Evolutionary conservation across 441 rosid species (phyloP), one percentile per base, ranked within the genome.

Genomic region (Gossypium schwendimanii): DNA sequence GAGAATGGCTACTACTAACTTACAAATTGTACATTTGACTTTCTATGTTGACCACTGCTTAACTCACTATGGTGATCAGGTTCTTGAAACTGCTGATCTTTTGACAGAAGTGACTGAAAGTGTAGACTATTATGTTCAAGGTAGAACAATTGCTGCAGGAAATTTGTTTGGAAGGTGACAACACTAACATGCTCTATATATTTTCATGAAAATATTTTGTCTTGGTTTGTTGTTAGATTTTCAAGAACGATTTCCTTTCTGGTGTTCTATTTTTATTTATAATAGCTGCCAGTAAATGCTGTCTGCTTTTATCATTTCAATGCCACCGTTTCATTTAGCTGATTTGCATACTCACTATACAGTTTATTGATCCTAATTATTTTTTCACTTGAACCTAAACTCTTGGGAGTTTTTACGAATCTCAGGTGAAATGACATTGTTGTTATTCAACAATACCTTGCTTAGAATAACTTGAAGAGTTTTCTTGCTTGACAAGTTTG

Each of bases 51-150:
- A 55, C 31, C 39, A 17, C 4, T 67, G 60, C 55, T 10, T 14
- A 33, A 41, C 66, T 76, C 54, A 47, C 58, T n/a, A 18, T 69
- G 52, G 50, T 75, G 71, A 68, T 33, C 86, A 96, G 99, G 97
- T 96, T 52, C 98, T 96, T 84, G 99, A 96, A 83, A 96, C 98
- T 61, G 99, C 91, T 77, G 99, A 96, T 87, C 91, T 86, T 81
- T 89, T 96, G 84, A 79, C 97, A 4, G 99, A 96, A 87, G 99
- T 96, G 76, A 96, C 99, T 76, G 99, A 96, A 86, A 93, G 92
- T 80, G 99, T 96, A 63, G 99, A 91, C 86, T 96, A 96, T 82
- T 93, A 85, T 79, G 98, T 96, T 72, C 98, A 96, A 89, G 99
- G 99, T 78, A 83, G 89, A 86, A 96, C 99, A 65, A 70, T 96